Conservation (phyloP, 805 yeast genomes). For the Kuraishia ogatae region DNA sequence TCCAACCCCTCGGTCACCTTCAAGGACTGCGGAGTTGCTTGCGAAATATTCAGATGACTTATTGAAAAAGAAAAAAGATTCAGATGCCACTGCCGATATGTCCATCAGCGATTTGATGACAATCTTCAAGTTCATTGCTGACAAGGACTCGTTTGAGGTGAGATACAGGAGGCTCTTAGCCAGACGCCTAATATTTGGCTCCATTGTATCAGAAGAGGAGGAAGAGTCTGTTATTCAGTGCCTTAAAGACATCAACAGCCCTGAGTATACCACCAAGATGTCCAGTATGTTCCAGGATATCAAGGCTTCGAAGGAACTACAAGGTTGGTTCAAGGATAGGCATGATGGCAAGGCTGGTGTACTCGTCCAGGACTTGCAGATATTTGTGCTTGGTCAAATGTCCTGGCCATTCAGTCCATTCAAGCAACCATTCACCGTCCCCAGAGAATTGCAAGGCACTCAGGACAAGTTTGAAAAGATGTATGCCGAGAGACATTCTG, state of each 20-base stretch:
- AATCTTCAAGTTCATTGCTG: slow-evolving; percentile 80
- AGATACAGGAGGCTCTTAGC: slow-evolving; percentile 87
- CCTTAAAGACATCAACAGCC: slow-evolving; percentile 80
- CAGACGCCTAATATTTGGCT: slow-evolving; percentile 78
- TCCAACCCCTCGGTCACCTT: slow-evolving; percentile 45
- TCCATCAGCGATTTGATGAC: slow-evolving; percentile 79
- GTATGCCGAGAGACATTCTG: slow-evolving; percentile 70
- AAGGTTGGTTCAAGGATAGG: slow-evolving; percentile 42
- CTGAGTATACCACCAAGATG: slow-evolving; percentile 88
- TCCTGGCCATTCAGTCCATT: slow-evolving; percentile 74
- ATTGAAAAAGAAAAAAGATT: slow-evolving; percentile 62
- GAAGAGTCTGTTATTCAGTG: slow-evolving; percentile 82
- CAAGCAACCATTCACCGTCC: slow-evolving; percentile 47
- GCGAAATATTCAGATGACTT: slow-evolving; percentile 85
- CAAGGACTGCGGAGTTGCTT: slow-evolving; percentile 87
- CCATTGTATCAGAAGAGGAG: slow-evolving; percentile 75
- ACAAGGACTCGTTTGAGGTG: slow-evolving; percentile 91
- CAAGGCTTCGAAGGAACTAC: slow-evolving; percentile 72
- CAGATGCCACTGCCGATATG: slow-evolving; percentile 49
- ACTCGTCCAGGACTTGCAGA: slow-evolving; percentile 47
- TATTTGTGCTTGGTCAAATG: slow-evolving; percentile 75
- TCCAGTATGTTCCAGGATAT: slow-evolving; percentile 96
- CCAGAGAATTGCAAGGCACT: slow-evolving; percentile 55
- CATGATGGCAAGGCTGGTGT: slow-evolving; percentile 21
- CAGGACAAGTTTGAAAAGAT: slow-evolving; percentile 59